These are phyloP conservation scores for Solanum rostratum DNA, from an alignment of 257 asterid genomes.

Conservation along the genomic window DNA sequence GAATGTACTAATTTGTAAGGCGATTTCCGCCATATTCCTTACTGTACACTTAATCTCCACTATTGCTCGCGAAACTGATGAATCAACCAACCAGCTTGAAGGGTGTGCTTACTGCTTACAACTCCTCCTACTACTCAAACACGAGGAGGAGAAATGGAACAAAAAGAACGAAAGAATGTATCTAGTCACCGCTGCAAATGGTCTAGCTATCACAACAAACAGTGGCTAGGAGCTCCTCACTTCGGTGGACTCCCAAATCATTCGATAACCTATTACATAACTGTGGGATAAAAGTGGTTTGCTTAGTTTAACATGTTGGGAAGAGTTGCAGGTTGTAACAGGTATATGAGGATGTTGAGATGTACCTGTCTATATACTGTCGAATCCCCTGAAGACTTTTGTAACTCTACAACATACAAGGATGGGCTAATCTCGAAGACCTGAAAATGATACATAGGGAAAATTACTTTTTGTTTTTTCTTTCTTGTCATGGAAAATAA, in stretches of 20 bases:
- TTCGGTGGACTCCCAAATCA: conserved; percentile 66
- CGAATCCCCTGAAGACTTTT: conserved; percentile 64
- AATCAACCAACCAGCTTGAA: neutral
- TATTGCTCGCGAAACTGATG: neutral
- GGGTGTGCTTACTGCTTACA: neutral
- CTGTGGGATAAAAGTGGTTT: conserved; percentile 26
- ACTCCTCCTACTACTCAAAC: neutral
- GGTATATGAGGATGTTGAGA: neutral
- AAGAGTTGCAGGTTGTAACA: neutral
- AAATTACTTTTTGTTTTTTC: neutral
- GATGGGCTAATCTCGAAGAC: conserved; percentile 84
- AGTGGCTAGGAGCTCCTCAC: conserved; percentile 26
- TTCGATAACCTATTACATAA: conserved; percentile 62
- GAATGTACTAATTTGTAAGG: neutral
- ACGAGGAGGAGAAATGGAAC: neutral
- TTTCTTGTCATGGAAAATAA: neutral
- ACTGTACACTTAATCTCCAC: neutral
- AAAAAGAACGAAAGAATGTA: neutral
- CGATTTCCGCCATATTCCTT: neutral
- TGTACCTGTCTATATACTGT: conserved; percentile 65
- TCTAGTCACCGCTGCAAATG: neutral
- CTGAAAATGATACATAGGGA: conserved; percentile 24
- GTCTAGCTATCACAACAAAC: neutral
- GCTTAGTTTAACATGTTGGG: neutral
- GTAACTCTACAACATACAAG: conserved; percentile 69